A percentile compares a stretch with the other conserved stretches of the same genome.
phyloP scores from a whole-genome alignment of 768 basidiomycete species.

The Suillus subluteus region DNA sequence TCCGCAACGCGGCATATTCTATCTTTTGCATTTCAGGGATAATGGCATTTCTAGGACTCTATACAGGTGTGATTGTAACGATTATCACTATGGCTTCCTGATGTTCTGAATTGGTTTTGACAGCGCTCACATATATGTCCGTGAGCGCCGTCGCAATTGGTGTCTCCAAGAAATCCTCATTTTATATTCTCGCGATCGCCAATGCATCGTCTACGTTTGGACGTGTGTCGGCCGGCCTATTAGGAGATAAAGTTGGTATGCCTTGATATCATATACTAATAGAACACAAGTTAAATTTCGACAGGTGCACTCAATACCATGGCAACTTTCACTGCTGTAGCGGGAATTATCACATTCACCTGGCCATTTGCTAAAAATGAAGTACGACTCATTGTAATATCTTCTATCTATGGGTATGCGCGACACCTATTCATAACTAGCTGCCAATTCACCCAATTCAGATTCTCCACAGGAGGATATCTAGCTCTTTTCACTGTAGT shows the following conservation, averaged over 20 bases:
- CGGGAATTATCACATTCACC: constrained; percentile 60
- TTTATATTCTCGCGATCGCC: constrained; percentile 69
- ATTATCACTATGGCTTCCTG: constrained; percentile 9
- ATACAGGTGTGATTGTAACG: constrained; percentile 49
- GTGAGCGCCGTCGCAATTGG: constrained; percentile 56
- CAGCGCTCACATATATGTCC: constrained; percentile 70
- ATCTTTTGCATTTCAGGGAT: constrained; percentile 55
- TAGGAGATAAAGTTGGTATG: constrained; percentile 58
- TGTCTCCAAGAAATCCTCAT: constrained; percentile 51
- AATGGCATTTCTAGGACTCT: constrained; percentile 67
- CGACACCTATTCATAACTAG: constrained; percentile 6
- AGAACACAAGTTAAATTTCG: neutral
- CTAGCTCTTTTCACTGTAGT: constrained; percentile 61
- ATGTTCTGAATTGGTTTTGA: constrained; percentile 3
- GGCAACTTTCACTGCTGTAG: constrained; percentile 61
- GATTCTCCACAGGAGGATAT: constrained; percentile 65
- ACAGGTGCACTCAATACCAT: constrained; percentile 71
- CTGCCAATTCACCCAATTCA: constrained; percentile 23
- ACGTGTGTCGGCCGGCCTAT: constrained; percentile 53
- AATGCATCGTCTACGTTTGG: constrained; percentile 70
- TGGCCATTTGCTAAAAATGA: constrained; percentile 68
- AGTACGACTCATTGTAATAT: constrained; percentile 51
- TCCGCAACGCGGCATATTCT: constrained; percentile 52
- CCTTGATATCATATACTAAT: neutral
- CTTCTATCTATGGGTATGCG: constrained; percentile 66